Evolutionary conservation across 2,329 filamentous ascomycete species (phyloP).

Genomic region (Calonectria pseudoreteaudii): DNA sequence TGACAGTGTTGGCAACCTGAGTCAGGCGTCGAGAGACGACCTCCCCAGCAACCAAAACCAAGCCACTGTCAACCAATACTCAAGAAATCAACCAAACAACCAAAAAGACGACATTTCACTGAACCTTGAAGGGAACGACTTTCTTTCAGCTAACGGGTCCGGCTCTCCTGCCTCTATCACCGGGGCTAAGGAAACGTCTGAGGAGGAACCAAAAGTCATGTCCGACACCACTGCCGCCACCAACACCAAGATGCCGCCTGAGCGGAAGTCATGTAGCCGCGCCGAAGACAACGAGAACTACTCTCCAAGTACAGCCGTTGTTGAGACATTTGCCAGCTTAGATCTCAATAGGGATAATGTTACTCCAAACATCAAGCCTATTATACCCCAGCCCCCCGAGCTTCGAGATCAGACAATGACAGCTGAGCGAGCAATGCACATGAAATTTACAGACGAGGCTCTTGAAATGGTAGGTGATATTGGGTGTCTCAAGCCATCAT

Average conservation of each 20-base stretch:
- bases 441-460: slow-evolving; percentile 83
- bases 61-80: not conserved
- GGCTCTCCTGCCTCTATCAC: not conserved
- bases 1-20: slow-evolving; percentile 6
- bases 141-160: not conserved
- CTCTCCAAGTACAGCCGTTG: slow-evolving; percentile 29
- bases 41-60: slow-evolving; percentile 27
- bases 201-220: not conserved
- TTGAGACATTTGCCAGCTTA: slow-evolving; percentile 34
- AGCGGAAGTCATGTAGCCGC: not conserved
- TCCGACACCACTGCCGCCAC: slow-evolving; percentile 8
- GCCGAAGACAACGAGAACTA: slow-evolving; percentile 47
- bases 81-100: slow-evolving; percentile 19
- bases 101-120: slow-evolving; percentile 2
- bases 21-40: not conserved
- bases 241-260: slow-evolving; percentile 33
- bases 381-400: slow-evolving; percentile 4
- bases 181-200: not conserved
- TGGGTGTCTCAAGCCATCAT: not conserved
- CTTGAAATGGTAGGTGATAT: slow-evolving; percentile 79
- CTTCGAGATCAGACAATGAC: slow-evolving; percentile 45
- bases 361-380: not conserved
- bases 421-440: slow-evolving; percentile 49
- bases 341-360: slow-evolving; percentile 25
- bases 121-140: not conserved